Base-by-base conservation (phyloP, 495 filamentous ascomycete species). In the Coniosporium apollinis region DNA sequence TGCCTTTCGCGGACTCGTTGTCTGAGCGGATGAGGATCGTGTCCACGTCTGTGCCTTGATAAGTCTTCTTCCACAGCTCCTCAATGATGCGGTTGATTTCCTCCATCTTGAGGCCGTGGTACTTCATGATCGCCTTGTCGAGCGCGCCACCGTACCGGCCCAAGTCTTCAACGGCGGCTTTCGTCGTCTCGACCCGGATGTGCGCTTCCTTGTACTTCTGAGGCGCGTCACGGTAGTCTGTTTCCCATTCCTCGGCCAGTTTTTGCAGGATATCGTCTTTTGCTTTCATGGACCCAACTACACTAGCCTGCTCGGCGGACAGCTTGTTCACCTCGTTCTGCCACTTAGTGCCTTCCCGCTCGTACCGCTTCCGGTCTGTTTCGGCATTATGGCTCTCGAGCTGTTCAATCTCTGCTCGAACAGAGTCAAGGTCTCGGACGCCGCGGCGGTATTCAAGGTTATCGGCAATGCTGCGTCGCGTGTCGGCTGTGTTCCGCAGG, bases 31-130 rank as follows among this genome's bases (percentile, higher is more conserved):
- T 96, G 45, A 92, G 67, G 54, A 97, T 93, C 7, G 82, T 86
- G 58, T 99, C 89, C 41, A 99, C 83, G 52, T 99, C 89, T 3
- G 87, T 94, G 42, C 89, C 89, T 50, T 92, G 83, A 59, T 99
- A 99, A 2, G 91, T 94, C 51, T 70, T 76, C 57, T 83, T 82
- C 89, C 89, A 99, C 15, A 99, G 72, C 54, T 99, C 89, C 45
- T 81, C 82, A 43, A 87, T 69, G 51, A 94, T 94, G 34, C 75
- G 69, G 52, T 99, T 99, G 57, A 99, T 92, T 49, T 96, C 87
- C 51, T 87, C 85, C 89, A 99, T 99, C 63, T 96, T 99, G 37
- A 91, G 57, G 15, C 72, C 67, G 56, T 99, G 89, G 50, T 84
- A 96, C 44, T 74, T 77, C 85, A 99, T 94, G 55, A 99, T 89